These are phyloP conservation scores for Anthoceros angustus DNA, from an alignment of 225 moss, liverwort and hornwort species.

Conservation along the genomic window DNA sequence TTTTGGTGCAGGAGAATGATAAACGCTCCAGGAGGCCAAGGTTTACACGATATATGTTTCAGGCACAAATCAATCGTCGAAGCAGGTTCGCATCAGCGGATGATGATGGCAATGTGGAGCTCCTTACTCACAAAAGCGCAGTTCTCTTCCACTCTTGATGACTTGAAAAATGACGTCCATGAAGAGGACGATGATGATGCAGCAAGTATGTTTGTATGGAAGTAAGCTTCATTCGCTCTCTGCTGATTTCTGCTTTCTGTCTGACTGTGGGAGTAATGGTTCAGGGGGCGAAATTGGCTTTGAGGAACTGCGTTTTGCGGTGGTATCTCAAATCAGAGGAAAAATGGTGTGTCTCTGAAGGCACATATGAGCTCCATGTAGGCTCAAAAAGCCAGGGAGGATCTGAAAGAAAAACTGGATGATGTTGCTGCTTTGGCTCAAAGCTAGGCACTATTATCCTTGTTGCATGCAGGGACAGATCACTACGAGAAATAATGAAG, in stretches of 20 bases:
- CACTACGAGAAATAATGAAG: conserved; percentile 84
- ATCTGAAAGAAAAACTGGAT: conserved; percentile 70
- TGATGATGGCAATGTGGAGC: conserved; percentile 53
- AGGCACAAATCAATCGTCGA: conserved; percentile 79
- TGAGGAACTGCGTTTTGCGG: background rate
- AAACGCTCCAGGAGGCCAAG: background rate
- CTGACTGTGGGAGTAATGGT: background rate
- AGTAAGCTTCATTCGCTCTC: conserved; percentile 51
- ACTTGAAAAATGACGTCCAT: conserved; percentile 55
- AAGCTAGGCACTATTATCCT: conserved; percentile 47
- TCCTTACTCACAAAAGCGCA: conserved; percentile 82
- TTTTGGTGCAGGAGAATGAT: conserved; percentile 1
- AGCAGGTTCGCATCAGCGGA: conserved; percentile 68
- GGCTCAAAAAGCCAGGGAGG: conserved; percentile 89
- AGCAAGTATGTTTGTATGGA: too few species aligned
- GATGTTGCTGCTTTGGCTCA: conserved; percentile 70
- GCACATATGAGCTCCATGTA: too few species aligned
- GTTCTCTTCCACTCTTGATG: conserved; percentile 70
- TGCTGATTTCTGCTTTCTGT: too few species aligned
- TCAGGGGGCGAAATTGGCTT: background rate
- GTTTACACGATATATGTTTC: background rate
- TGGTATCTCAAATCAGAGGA: background rate
- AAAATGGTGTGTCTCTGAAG: background rate
- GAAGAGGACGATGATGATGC: conserved; percentile 46
- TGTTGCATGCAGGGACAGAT: conserved; percentile 68